Conservation (phyloP, 1,284 basidiomycete species). For the Leccinum pachyderme region DNA sequence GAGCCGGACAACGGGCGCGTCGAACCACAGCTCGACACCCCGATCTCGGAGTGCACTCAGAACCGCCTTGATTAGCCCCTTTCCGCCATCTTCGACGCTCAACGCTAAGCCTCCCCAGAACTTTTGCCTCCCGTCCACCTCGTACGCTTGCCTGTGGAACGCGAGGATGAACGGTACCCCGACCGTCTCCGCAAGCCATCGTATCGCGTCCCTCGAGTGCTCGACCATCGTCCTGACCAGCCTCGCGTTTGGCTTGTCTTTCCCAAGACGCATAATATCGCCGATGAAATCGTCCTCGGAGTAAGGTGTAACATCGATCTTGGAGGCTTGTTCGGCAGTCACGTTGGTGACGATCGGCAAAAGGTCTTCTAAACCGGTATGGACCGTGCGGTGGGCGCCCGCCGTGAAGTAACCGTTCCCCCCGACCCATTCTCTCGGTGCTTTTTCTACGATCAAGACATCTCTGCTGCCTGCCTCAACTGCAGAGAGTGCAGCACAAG, state of each 20-base stretch:
- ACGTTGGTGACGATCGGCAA: constrained; percentile 53
- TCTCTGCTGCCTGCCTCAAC: constrained; percentile 54
- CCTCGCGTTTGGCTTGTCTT: constrained; percentile 44
- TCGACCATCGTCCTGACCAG: constrained; percentile 56
- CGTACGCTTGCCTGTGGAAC: constrained; percentile 66
- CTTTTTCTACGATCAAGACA: constrained; percentile 66
- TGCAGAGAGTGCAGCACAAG: constrained; percentile 61
- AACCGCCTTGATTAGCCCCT: constrained; percentile 62
- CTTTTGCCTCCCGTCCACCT: constrained; percentile 56
- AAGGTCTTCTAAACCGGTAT: constrained; percentile 56
- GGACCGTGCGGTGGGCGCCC: constrained; percentile 61
- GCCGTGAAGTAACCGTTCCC: constrained; percentile 74
- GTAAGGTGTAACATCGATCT: constrained; percentile 61
- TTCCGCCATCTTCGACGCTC: constrained; percentile 59
- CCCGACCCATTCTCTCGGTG: constrained; percentile 59
- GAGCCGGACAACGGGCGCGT: constrained; percentile 47
- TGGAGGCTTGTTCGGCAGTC: constrained; percentile 39
- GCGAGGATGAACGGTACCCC: constrained; percentile 57
- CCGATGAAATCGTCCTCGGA: constrained; percentile 49
- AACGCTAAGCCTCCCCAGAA: constrained; percentile 71
- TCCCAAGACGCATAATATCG: constrained; percentile 60
- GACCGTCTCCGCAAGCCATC: constrained; percentile 53
- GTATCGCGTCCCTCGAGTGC: constrained; percentile 51
- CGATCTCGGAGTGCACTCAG: constrained; percentile 46
- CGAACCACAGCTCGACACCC: constrained; percentile 56